Evolutionary conservation across 306 rosid species (phyloP).

Genomic region (Adenanthera pavonina): DNA sequence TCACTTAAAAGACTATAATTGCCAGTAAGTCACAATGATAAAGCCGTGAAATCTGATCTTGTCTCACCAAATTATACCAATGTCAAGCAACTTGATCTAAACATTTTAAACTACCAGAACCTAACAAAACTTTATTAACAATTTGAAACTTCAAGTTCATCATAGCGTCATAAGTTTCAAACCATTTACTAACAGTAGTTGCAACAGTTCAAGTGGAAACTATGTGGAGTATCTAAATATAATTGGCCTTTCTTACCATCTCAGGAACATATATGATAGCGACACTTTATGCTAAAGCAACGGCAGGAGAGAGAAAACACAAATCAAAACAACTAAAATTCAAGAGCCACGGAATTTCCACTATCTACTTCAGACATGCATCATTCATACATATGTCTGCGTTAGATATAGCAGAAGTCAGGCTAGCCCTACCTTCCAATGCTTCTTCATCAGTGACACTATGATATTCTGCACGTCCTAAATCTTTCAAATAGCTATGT

Average conservation of each 20-base stretch:
- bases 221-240: neutral
- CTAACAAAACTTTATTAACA: neutral
- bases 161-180: neutral
- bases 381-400: neutral
- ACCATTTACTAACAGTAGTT: constrained; percentile 13
- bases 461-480: constrained; percentile 85
- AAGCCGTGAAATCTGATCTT: neutral
- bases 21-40: neutral
- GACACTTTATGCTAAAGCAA: constrained; percentile 14
- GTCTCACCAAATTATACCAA: neutral
- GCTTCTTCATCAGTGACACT: constrained; percentile 92
- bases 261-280: neutral
- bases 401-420: constrained; percentile 22
- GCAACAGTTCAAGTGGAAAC: neutral
- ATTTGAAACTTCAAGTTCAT: constrained; percentile 19
- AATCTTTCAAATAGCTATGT: constrained; percentile 89
- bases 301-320: constrained; percentile 10
- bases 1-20: constrained; percentile 2
- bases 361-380: neutral
- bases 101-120: neutral
- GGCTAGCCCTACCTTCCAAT: constrained; percentile 72
- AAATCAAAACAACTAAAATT: constrained; percentile 23
- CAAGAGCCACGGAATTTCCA: constrained; percentile 28
- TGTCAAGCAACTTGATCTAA: constrained; percentile 2
- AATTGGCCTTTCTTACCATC: neutral